These are phyloP conservation scores for Coemansia sp. DNA, from an alignment of 192 early-diverging fungal species.

Conservation along the genomic window DNA sequence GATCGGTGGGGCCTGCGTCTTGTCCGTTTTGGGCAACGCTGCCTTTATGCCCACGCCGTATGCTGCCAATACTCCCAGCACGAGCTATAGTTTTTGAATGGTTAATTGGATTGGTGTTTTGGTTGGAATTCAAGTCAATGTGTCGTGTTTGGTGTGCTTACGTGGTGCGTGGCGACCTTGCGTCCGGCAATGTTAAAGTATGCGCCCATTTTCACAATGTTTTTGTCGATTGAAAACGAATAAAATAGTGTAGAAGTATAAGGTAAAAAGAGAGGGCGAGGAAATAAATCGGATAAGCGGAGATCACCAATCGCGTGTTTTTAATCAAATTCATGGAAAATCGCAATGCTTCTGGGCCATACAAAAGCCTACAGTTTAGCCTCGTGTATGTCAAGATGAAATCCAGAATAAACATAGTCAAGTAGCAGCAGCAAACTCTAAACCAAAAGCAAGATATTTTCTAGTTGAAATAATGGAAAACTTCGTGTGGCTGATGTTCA, in stretches of 20 bases:
- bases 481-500: not conserved
- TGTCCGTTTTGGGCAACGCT: slow-evolving; percentile 45
- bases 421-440: no score
- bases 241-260: not conserved
- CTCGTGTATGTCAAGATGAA: no score
- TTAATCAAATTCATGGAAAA: not conserved
- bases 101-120: not conserved
- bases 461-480: not conserved
- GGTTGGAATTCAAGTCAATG: not conserved
- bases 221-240: not conserved
- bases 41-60: slow-evolving; percentile 44
- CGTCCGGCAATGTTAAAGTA: slow-evolving; percentile 55
- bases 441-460: not conserved
- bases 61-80: slow-evolving; percentile 46
- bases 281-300: not conserved
- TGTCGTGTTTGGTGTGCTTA: slow-evolving; percentile 23
- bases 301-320: not conserved
- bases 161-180: slow-evolving; percentile 51
- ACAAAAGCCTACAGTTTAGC: no score
- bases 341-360: not conserved
- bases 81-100: slow-evolving; percentile 30
- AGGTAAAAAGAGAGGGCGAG: not conserved
- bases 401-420: no score
- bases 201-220: slow-evolving; percentile 31
- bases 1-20: slow-evolving; percentile 52